A percentile compares a stretch with the other conserved stretches of the same genome.
Conservation (phyloP, 1,139 yeast genomes). For the Magnusiomyces clavatus region DNA sequence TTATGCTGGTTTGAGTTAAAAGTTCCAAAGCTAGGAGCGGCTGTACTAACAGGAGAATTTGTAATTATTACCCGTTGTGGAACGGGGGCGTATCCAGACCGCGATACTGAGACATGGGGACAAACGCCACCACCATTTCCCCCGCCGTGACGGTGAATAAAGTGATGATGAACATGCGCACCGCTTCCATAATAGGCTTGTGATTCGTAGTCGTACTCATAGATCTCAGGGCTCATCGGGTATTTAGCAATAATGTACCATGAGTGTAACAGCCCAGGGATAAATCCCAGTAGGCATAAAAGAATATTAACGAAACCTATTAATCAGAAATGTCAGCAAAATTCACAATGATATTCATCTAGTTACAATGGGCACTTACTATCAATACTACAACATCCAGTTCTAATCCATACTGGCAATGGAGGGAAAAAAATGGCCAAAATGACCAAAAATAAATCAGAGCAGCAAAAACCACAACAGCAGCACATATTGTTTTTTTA, state of each 20-base stretch:
- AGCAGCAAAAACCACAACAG: slow-evolving; percentile 14
- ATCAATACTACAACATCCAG: slow-evolving; percentile 67
- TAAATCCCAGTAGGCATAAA: slow-evolving; percentile 65
- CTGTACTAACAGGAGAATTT: neutral
- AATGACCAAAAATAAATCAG: slow-evolving; percentile 70
- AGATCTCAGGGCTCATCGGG: slow-evolving; percentile 25
- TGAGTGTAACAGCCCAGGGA: slow-evolving; percentile 58
- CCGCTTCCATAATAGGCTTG: slow-evolving; percentile 4
- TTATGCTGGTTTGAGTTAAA: neutral
- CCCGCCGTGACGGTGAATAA: neutral
- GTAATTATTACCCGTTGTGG: neutral
- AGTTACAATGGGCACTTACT: too few relatives aligned
- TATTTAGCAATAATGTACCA: slow-evolving; percentile 40
- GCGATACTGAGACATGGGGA: too few relatives aligned
- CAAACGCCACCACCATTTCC: neutral
- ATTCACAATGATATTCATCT: slow-evolving; percentile 30
- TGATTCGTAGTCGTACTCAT: slow-evolving; percentile 7
- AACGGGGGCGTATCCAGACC: neutral
- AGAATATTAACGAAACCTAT: slow-evolving; percentile 59
- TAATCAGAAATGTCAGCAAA: neutral
- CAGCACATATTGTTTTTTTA: neutral
- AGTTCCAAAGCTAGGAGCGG: neutral
- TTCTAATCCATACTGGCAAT: slow-evolving; percentile 67
- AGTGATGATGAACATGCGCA: neutral
- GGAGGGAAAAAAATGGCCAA: slow-evolving; percentile 81